Evolutionary conservation across 2,329 filamentous ascomycete species (phyloP), one percentile per base, ranked within the genome.

Genomic region (Aspergillus japonicus): DNA sequence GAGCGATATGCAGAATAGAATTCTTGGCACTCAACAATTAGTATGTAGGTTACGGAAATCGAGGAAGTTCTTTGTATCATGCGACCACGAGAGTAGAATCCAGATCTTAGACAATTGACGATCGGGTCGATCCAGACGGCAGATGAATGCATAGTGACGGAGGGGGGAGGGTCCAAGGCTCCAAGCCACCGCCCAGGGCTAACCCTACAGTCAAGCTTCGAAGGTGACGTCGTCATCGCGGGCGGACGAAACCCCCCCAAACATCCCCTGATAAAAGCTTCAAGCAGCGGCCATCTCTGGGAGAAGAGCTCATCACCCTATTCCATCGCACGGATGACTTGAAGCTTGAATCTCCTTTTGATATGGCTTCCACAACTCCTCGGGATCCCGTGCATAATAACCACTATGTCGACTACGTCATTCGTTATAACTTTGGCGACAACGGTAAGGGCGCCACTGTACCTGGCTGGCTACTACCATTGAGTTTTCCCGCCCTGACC

Each of bases 321-420:
- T 19, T 16, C 6, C 10, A n/a, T n/a, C n/a, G 39, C 39, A 44
- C 39, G 39, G 39, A 44, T 44, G 39, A 44, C 39, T 19, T 44
- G 7, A 19, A 44, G 14, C 16, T 19, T 16, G 5, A 2, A 44
- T 19, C 5, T 44, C 1, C 39, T 19, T 16, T 2, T 44, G 39
- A 54, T 60, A 76, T 75, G 73, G 66, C 71, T 62, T 66, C 70
- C 42, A 52, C 65, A n/a, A 61, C 64, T 16, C 67, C 70, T 51
- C 61, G 56, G 55, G 68, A 71, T 54, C 63, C 66, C 33, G 62
- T 66, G 24, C 75, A 81, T 66, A 79, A 77, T 58, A 89, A 88
- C 67, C 82, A 88, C 73, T 82, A 91, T 66, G 92, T 96, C 64
- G 93, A 97, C 82, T 97, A 92, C 81, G 92, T 96, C 64, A 86